Evolutionary conservation across 306 rosid genomes (phyloP).

Genomic region (Mimosa pudica): DNA sequence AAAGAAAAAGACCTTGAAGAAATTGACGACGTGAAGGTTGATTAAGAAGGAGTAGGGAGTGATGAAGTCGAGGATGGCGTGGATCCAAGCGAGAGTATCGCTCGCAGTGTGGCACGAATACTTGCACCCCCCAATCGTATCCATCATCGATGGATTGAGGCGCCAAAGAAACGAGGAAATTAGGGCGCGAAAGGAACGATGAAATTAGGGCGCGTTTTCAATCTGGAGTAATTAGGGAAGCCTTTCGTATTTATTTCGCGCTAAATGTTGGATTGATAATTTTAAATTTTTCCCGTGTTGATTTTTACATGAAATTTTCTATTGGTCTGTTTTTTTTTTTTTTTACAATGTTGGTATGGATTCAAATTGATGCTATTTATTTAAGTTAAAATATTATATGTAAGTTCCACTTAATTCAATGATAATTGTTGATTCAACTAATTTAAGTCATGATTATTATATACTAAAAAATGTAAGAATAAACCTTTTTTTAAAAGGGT

Average conservation of each 20-base stretch:
- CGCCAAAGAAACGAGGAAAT: background rate
- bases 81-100: slow-evolving; percentile 64
- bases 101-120: slow-evolving; percentile 61
- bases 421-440: no score
- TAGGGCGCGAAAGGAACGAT: background rate
- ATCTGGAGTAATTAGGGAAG: background rate
- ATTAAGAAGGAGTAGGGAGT: slow-evolving; percentile 54
- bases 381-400: no score
- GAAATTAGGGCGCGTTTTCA: background rate
- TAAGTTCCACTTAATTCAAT: no score
- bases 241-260: background rate
- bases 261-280: background rate
- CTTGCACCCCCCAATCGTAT: slow-evolving; percentile 23
- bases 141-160: background rate
- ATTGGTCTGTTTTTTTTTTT: background rate
- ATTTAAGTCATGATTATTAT: no score
- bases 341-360: no score
- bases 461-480: no score
- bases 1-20: slow-evolving; percentile 58
- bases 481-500: no score
- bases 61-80: slow-evolving; percentile 68
- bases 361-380: no score
- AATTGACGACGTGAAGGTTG: slow-evolving; percentile 76
- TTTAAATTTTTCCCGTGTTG: background rate
- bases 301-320: background rate